Base-by-base conservation (phyloP, 2,329 filamentous ascomycete genomes). In the Fusarium chlamydosporum region DNA sequence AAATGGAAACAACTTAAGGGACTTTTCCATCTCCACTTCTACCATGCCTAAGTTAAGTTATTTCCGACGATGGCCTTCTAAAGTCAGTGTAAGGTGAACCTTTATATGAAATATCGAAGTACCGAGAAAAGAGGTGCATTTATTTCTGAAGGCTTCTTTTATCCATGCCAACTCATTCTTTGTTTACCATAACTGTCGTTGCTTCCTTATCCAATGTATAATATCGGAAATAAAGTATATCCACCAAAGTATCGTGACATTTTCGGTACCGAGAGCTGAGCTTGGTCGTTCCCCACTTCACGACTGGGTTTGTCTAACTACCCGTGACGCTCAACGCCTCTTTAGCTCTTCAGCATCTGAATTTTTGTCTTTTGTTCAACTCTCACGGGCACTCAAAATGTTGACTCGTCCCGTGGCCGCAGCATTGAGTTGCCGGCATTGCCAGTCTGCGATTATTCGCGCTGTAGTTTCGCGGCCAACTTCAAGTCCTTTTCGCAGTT, bases 381-480 rank as follows among this genome's bases (percentile, higher is more conserved):
- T n/a, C 16, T 23, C 27, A 18, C 46, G n/a, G 20, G 13, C 26
- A 26, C 20, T 27, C 57, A 54, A 65, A 4, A 80, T 79, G 77
- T 72, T 79, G 47, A 52, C 72, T 31, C 76, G 78, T 27, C 76
- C 78, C 23, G 67, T 69, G 8, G 54, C 74, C 43, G 68, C 76
- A 35, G 70, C 73, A 55, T 56, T 79, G 35, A 69, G 69, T 51
- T 80, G 78, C 31, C 74, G 73, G 16, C 71, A 74, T 26, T 80
- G 78, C 35, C 75, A 76, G 57, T 73, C 65, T 9, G 63, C 72
- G 23, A 71, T 79, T 13, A 41, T 78, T 29, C 67, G 75, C 51
- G 77, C 78, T 15, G 67, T 79, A 15, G 61, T 73, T 3, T 70
- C 72, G 20, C 67, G 62, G 29, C 57, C 70, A 38, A 48, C 71